Base-by-base conservation (phyloP, 345 rosid species). In the Salix viminalis region DNA sequence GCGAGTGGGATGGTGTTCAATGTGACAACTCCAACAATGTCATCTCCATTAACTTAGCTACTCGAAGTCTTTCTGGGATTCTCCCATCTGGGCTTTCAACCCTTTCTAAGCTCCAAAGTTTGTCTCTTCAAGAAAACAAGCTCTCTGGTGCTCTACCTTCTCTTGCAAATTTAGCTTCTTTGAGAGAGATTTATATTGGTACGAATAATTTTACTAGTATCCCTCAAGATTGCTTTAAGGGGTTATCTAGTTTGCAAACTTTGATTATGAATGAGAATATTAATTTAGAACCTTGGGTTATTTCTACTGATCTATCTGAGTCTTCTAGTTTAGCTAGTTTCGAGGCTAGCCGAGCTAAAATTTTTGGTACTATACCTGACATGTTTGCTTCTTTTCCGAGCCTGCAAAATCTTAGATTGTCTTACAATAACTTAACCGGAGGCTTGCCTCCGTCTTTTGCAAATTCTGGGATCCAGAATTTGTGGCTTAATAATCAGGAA, bases 381-480 rank as follows among this genome's bases (percentile, higher is more conserved):
- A 65, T 90, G 15, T 88, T 94, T 80, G 82, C 71, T 0, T 72
- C 86, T 50, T 82, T 93, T 62, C 54, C 85, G 14, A 84, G 82
- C 67, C 82, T 93, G 75, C 85, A 80, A 75, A 52, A 65, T 26
- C 77, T 95, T n/a, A 86, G 92, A 14, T 73, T 95, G 16, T 87
- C 94, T 30, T 91, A 90, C 77, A 95, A 95, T 81, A 89, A 90
- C 69, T 81, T 95, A 67, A 91, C 87, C 9, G 98, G 99, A 0
- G 0, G 83, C 1, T 81, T 93, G 16, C 99, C 99, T 1, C 70
- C 82, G 0, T 89, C 97, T 19, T 76, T 95, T 4, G 89, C 77
- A 0, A 71, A 60, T 24, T 88, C 96, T 2, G 39, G 34, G 71
- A 80, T 95, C 79, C 88, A 79, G 82, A 77, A 73, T 76, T 72